These are phyloP conservation scores for Malus fusca DNA, from an alignment of 306 rosid species.

Conservation along the genomic window DNA sequence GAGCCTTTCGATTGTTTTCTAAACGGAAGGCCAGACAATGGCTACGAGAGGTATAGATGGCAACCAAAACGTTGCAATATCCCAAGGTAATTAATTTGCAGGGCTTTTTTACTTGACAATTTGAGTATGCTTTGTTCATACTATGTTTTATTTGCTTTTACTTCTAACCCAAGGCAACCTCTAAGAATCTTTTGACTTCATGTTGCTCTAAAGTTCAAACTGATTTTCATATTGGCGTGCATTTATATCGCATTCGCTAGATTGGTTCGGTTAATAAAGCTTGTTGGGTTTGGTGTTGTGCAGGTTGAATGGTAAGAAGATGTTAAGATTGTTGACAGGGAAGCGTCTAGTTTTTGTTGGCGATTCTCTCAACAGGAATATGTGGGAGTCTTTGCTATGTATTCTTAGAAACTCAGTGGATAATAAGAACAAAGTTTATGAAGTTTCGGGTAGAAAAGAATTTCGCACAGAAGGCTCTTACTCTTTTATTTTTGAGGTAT, in stretches of 20 bases:
- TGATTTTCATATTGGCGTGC: not conserved
- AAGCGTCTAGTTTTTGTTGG: slow-evolving; percentile 20
- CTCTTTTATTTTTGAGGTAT: slow-evolving; percentile 14
- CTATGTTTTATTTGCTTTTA: not conserved
- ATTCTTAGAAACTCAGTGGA: slow-evolving; percentile 20
- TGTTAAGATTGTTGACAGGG: slow-evolving; percentile 12
- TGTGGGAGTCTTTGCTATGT: slow-evolving; percentile 27
- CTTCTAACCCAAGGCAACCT: not conserved
- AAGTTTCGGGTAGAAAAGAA: slow-evolving; percentile 16
- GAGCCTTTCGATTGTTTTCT: slow-evolving; percentile 20
- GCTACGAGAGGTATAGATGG: slow-evolving; percentile 21
- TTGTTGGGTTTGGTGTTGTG: not conserved
- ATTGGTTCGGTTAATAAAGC: not conserved
- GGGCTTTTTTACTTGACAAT: not conserved
- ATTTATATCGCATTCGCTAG: not conserved
- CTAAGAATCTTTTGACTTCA: not conserved
- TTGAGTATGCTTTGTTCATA: not conserved
- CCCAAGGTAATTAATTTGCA: slow-evolving; percentile 16
- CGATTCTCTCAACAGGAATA: slow-evolving; percentile 23
- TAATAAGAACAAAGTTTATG: slow-evolving; percentile 14
- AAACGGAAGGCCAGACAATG: slow-evolving; percentile 14
- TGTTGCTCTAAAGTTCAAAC: not conserved
- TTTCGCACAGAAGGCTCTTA: slow-evolving; percentile 20
- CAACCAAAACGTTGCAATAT: slow-evolving; percentile 12
- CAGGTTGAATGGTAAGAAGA: slow-evolving; percentile 13